Base-by-base conservation (phyloP, 2,329 filamentous ascomycete genomes). In the Herpotrichia juniperi region DNA sequence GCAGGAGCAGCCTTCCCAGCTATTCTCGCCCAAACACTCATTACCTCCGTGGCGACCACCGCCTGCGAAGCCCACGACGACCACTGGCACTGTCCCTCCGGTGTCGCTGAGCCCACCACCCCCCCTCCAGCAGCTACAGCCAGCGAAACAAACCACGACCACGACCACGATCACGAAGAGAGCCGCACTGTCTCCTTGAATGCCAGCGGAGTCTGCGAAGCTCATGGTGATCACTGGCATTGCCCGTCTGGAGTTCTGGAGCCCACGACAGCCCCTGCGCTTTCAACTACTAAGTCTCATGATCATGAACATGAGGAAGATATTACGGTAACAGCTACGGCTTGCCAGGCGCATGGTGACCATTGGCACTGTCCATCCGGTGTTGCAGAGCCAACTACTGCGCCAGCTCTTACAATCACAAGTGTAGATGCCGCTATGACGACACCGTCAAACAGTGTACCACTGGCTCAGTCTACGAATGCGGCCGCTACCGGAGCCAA, bases 51-150 rank as follows among this genome's bases (percentile, higher is more conserved):
- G 58, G 66, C 19, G 56, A 57, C 63, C 6, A 49, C 61, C 34
- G 67, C 62, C 2, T 69, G 66, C 48, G 61, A 63, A 44, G 62
- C 64, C 26, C 66, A 66, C 40, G 56, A 43, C 25, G 53, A 53
- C 14, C 53, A 56, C 43, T 56, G 53, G 53, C 53, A 56, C 26
- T 56, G 53, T 28, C 45, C 49, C 9, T 46, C 44, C 16, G 48
- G 53, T 3, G 46, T 52, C 11, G 32, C 45, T 8, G 53, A 51
- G 24, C 49, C 53, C 8, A 56, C 45, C 10, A 52, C 45, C 19
- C 49, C 26, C 26, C 26, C 26, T 6, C 26, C 26, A 28, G 26
- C 26, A 28, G 26, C 26, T 6, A 28, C 26, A 12, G 26, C 26
- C 26, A 28, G 26, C 26, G 26, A 28, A 12, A 7, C 26, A 12